phyloP scores from a whole-genome alignment of 75 land plant genomes.

The Cryptomeria japonica region DNA sequence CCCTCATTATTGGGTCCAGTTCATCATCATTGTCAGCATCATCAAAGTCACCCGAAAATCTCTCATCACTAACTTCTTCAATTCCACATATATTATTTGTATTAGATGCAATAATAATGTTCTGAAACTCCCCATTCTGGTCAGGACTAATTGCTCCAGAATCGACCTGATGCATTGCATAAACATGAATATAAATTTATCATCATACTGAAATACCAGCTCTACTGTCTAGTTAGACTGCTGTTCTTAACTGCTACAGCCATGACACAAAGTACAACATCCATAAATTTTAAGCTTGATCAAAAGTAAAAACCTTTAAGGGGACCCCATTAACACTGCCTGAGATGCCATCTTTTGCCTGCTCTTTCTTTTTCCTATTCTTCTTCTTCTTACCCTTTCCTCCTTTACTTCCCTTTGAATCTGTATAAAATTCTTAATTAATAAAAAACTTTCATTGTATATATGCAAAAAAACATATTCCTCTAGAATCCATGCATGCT shows the following conservation, averaged over 20 bases:
- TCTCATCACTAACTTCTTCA: conserved; percentile 25
- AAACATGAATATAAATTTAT: neutral
- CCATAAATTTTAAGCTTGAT: neutral
- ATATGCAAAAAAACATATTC: neutral
- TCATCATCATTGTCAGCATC: conserved; percentile 65
- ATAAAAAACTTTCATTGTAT: neutral
- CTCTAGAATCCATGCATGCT: neutral
- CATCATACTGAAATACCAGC: neutral
- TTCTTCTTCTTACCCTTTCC: conserved; percentile 61
- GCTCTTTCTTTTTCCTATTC: conserved; percentile 52
- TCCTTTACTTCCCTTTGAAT: conserved; percentile 34
- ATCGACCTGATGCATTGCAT: neutral
- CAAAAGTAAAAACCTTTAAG: conserved; percentile 15
- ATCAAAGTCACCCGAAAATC: conserved; percentile 30
- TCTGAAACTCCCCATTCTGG: neutral
- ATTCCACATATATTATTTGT: conserved; percentile 10
- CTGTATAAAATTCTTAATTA: conserved; percentile 21
- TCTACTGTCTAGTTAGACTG: neutral
- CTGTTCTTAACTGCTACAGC: neutral
- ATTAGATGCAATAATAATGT: neutral
- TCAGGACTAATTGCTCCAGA: neutral
- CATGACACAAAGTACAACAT: neutral
- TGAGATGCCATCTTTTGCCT: conserved; percentile 25
- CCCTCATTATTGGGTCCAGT: conserved; percentile 59
- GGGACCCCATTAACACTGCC: conserved; percentile 14